A percentile compares a stretch with the other conserved stretches of the same genome.
These are phyloP conservation scores for Venturia oleaginea DNA, from an alignment of 2,329 filamentous ascomycete genomes.

Conservation along the genomic window DNA sequence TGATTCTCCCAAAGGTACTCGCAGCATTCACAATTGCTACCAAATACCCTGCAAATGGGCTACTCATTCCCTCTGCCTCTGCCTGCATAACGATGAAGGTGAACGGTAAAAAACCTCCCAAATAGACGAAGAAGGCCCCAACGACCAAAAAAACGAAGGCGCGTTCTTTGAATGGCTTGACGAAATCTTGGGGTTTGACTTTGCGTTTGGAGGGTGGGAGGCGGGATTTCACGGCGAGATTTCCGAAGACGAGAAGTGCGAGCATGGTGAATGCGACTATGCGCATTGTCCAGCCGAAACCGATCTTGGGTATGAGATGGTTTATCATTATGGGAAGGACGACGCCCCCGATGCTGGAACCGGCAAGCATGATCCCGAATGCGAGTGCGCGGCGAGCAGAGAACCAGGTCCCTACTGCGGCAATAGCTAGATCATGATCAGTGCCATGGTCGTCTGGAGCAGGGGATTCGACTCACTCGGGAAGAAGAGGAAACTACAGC, in stretches of 20 bases:
- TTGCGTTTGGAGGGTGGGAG: slow-evolving; percentile 28
- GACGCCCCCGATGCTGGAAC: slow-evolving; percentile 44
- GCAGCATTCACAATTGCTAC: slow-evolving; percentile 44
- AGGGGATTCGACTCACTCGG: slow-evolving; percentile 22
- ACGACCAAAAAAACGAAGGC: slow-evolving; percentile 25
- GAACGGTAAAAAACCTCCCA: slow-evolving; percentile 52
- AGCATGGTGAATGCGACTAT: slow-evolving; percentile 53
- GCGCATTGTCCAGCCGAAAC: slow-evolving; percentile 51
- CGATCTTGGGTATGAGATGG: slow-evolving; percentile 43
- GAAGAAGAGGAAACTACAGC: slow-evolving; percentile 42
- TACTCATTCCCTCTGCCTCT: slow-evolving; percentile 37
- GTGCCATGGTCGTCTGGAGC: not conserved
- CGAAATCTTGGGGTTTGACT: slow-evolving; percentile 24
- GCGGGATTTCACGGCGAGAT: slow-evolving; percentile 41
- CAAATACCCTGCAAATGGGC: slow-evolving; percentile 43
- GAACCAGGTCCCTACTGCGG: slow-evolving; percentile 39
- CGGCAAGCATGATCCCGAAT: slow-evolving; percentile 41
- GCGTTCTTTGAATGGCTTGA: slow-evolving; percentile 24
- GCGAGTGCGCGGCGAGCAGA: slow-evolving; percentile 40
- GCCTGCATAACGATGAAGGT: slow-evolving; percentile 40
- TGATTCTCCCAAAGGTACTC: slow-evolving; percentile 43
- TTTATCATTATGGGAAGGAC: slow-evolving; percentile 54
- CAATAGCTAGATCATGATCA: slow-evolving; percentile 23
- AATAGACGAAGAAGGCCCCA: slow-evolving; percentile 45
- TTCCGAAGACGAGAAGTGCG: slow-evolving; percentile 39